These are phyloP conservation scores for Globisporangium cederbergense DNA, from an alignment of 352 stramenopile species.

Conservation along the genomic window DNA sequence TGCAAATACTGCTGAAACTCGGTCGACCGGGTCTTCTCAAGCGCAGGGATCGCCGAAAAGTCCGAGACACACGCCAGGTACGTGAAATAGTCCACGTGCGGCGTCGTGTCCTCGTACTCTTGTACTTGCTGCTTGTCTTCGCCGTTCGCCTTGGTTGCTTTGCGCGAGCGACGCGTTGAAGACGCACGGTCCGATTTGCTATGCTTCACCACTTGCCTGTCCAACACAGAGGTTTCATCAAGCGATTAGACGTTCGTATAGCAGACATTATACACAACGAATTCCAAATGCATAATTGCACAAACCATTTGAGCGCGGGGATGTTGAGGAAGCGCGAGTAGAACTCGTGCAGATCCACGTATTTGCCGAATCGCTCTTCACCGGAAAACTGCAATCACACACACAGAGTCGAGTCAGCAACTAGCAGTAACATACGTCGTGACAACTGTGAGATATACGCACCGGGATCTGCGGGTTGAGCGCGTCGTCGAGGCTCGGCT, in stretches of 20 bases:
- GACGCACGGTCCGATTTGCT: slow-evolving; percentile 15
- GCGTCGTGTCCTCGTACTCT: slow-evolving; percentile 17
- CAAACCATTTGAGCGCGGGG: slow-evolving; percentile 48
- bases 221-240: neutral
- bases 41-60: slow-evolving; percentile 51
- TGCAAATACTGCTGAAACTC: slow-evolving; percentile 68
- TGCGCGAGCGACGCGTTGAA: slow-evolving; percentile 12
- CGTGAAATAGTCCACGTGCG: slow-evolving; percentile 66
- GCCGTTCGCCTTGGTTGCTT: slow-evolving; percentile 19
- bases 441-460: slow-evolving; percentile 6
- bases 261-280: neutral
- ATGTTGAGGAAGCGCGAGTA: slow-evolving; percentile 81
- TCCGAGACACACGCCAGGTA: slow-evolving; percentile 68
- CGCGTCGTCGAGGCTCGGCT: slow-evolving; percentile 54
- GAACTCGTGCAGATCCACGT: slow-evolving; percentile 87
- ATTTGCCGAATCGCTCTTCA: slow-evolving; percentile 88
- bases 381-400: slow-evolving; percentile 61
- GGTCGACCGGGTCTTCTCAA: slow-evolving; percentile 52
- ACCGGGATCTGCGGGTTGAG: slow-evolving; percentile 62
- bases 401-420: slow-evolving; percentile 2
- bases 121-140: neutral
- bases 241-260: neutral
- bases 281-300: neutral
- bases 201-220: slow-evolving; percentile 29
- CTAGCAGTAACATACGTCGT: neutral